Percentiles rank a stretch among this genome's conserved stretches.
Conservation (phyloP, 192 early-diverging fungal genomes). For the Phycomyces nitens region DNA sequence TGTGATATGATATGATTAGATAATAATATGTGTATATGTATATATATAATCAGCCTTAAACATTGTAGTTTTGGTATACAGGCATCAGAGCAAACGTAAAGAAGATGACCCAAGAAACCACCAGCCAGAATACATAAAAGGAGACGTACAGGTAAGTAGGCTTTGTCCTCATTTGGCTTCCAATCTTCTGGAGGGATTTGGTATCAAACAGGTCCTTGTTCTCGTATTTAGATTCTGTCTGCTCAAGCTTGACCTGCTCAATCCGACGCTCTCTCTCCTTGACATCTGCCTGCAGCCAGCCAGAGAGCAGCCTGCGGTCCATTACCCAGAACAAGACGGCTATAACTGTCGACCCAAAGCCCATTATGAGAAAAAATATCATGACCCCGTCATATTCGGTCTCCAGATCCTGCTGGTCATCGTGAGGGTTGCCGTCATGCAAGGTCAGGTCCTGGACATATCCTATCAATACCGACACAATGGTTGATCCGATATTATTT, state of each 20-base stretch:
- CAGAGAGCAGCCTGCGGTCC: conserved; percentile 16
- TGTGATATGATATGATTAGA: too few species aligned
- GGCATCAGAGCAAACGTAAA: conserved; percentile 35
- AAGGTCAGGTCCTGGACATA: conserved; percentile 51
- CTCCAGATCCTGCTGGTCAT: conserved; percentile 16
- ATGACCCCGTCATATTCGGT: conserved; percentile 32
- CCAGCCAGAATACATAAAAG: conserved; percentile 26
- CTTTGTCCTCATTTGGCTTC: conserved; percentile 6
- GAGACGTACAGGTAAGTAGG: conserved; percentile 19
- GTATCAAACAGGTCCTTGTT: conserved; percentile 2
- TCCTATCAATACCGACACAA: conserved; percentile 56
- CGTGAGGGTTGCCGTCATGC: conserved; percentile 26
- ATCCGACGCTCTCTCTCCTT: conserved; percentile 19
- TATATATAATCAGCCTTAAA: background rate
- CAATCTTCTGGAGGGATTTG: conserved; percentile 18
- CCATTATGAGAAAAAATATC: conserved; percentile 24
- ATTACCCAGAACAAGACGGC: conserved; percentile 16
- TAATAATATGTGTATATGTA: too few species aligned
- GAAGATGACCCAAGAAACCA: conserved; percentile 29
- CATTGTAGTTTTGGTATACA: conserved; percentile 18
- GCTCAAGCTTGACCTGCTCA: background rate
- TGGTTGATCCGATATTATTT: conserved; percentile 59
- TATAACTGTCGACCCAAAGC: background rate
- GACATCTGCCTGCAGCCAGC: conserved; percentile 28
- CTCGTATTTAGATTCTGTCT: conserved; percentile 4